phyloP scores from a whole-genome alignment of 257 asterid genomes.

The Solanum chiquidenum region DNA sequence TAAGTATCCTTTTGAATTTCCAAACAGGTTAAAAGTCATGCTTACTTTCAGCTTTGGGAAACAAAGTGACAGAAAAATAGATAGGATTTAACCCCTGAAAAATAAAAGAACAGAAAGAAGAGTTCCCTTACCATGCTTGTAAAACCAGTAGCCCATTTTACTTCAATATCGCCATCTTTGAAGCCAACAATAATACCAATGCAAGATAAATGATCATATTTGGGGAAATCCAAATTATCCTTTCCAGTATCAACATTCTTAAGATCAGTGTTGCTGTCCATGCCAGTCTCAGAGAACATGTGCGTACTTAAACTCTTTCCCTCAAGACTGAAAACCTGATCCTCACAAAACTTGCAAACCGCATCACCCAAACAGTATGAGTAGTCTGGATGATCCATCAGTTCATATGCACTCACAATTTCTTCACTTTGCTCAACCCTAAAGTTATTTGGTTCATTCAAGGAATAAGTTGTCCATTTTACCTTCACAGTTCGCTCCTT shows the following conservation, averaged over 20 bases:
- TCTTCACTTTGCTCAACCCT: constrained; percentile 40
- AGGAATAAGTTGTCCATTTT: constrained; percentile 44
- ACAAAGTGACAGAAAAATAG: neutral
- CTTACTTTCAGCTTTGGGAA: neutral
- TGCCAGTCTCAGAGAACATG: constrained; percentile 3
- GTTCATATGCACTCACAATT: constrained; percentile 85
- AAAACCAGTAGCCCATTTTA: constrained; percentile 82
- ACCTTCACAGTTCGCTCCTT: constrained; percentile 79
- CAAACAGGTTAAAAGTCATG: neutral
- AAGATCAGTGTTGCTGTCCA: constrained; percentile 5
- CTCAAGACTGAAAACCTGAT: constrained; percentile 1
- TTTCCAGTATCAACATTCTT: constrained; percentile 8
- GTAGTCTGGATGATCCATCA: constrained; percentile 79
- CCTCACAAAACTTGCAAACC: constrained; percentile 30
- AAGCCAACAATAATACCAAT: constrained; percentile 66
- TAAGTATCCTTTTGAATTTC: neutral
- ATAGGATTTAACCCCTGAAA: neutral
- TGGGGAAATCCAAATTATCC: constrained; percentile 11
- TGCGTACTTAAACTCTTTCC: neutral
- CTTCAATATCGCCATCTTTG: constrained; percentile 49
- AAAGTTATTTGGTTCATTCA: constrained; percentile 2
- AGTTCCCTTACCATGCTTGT: constrained; percentile 42
- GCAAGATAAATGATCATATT: constrained; percentile 26
- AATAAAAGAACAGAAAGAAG: neutral
- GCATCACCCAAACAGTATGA: constrained; percentile 54